A percentile compares a stretch with the other conserved stretches of the same genome.
These are phyloP conservation scores for Haplographium delicatum DNA, from an alignment of 495 filamentous ascomycete genomes.

Conservation along the genomic window DNA sequence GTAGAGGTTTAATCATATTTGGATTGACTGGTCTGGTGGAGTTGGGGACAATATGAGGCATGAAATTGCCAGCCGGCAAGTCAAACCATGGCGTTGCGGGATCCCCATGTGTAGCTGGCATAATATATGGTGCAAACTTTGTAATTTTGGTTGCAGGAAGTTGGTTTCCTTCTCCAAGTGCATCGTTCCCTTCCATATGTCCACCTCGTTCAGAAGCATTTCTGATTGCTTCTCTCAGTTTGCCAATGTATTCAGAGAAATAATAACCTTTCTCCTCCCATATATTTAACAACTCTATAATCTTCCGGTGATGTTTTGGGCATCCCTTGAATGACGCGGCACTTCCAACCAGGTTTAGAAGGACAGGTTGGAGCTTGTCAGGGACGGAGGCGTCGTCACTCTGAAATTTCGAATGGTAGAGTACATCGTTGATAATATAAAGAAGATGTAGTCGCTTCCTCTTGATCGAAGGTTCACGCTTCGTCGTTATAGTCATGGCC, in stretches of 20 bases:
- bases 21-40: conserved; percentile 68
- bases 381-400: conserved; percentile 49
- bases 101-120: conserved; percentile 78
- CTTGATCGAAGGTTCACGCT: conserved; percentile 50
- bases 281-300: conserved; percentile 61
- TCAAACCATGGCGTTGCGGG: conserved; percentile 72
- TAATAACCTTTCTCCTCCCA: conserved; percentile 73
- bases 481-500: conserved; percentile 16
- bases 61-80: conserved; percentile 75
- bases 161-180: conserved; percentile 5
- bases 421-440: conserved; percentile 76
- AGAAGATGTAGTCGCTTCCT: conserved; percentile 72
- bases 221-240: conserved; percentile 53
- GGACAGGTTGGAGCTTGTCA: conserved; percentile 51
- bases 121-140: conserved; percentile 57
- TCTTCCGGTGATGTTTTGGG: conserved; percentile 60
- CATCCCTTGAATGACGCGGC: conserved; percentile 58
- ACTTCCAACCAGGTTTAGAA: conserved; percentile 56
- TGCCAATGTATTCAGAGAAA: conserved; percentile 46
- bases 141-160: conserved; percentile 27
- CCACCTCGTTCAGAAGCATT: conserved; percentile 35
- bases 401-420: conserved; percentile 73
- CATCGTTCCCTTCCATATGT: conserved; percentile 15
- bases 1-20: conserved; percentile 65
- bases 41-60: conserved; percentile 73